Conservation (phyloP, 2,329 filamentous ascomycete genomes). For the Botryotinia globosa region DNA sequence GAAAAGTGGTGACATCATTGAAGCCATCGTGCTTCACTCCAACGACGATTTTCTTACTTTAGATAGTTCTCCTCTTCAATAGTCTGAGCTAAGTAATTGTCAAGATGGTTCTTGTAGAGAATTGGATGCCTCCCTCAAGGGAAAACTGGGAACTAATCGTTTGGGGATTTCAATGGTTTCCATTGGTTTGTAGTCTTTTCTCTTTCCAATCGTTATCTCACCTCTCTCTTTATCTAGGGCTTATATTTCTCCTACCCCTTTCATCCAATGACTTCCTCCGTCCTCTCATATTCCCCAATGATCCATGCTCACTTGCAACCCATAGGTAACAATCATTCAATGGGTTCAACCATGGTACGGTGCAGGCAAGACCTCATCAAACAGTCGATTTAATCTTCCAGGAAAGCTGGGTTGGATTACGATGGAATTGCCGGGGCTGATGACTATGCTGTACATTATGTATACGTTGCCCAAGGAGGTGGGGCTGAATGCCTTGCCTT, state of each 20-base stretch:
- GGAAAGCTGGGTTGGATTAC: conserved; percentile 83
- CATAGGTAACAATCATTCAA: conserved; percentile 70
- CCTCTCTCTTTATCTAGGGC: background rate
- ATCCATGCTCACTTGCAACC: background rate
- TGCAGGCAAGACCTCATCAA: conserved; percentile 84
- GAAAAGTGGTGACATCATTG: conserved; percentile 24
- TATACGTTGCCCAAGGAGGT: conserved; percentile 57
- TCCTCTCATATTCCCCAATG: background rate
- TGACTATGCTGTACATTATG: conserved; percentile 79
- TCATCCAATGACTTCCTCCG: background rate
- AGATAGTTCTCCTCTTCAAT: no score
- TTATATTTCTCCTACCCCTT: background rate
- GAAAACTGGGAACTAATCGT: conserved; percentile 56
- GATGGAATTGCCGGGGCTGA: conserved; percentile 80
- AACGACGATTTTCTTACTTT: background rate
- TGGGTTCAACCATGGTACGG: conserved; percentile 77
- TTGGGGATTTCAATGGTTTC: conserved; percentile 49
- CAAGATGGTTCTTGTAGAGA: conserved; percentile 34
- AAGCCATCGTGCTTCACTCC: conserved; percentile 5
- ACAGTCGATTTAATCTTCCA: conserved; percentile 77
- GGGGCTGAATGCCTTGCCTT: conserved; percentile 62
- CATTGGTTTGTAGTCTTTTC: conserved; percentile 43
- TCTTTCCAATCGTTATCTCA: background rate
- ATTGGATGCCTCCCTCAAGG: conserved; percentile 53
- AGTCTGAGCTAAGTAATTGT: background rate